Evolutionary conservation across 2,329 filamentous ascomycete genomes (phyloP).

Genomic region (Endocalyx cinctus): DNA sequence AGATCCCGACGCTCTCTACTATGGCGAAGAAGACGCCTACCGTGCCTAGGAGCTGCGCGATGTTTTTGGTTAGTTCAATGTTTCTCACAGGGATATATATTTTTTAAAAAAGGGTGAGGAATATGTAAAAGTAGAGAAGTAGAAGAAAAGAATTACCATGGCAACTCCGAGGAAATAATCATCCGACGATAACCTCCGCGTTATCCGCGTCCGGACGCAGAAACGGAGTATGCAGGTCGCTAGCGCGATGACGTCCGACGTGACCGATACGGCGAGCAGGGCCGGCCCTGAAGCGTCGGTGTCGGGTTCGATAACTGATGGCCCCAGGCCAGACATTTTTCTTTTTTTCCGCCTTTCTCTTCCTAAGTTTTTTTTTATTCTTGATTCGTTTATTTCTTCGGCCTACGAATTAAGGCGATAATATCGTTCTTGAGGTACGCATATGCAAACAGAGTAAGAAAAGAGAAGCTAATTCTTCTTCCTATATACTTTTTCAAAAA

Average conservation of each 20-base stretch:
- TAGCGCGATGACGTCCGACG: conserved; percentile 28
- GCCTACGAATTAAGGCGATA: too few relatives aligned
- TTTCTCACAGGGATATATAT: too few relatives aligned
- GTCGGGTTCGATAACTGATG: conserved; percentile 16
- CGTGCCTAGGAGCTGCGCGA: conserved; percentile 27
- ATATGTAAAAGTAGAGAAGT: neutral
- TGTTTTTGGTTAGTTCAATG: too few relatives aligned
- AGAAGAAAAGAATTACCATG: conserved; percentile 19
- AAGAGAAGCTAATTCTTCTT: too few relatives aligned
- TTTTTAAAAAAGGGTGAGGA: too few relatives aligned
- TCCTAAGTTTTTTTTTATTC: neutral
- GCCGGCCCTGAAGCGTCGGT: conserved; percentile 27
- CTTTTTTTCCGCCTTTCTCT: neutral
- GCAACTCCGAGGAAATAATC: conserved; percentile 31
- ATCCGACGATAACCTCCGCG: conserved; percentile 23
- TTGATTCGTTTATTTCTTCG: too few relatives aligned
- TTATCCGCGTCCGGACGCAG: conserved; percentile 22
- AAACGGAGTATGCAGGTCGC: conserved; percentile 29
- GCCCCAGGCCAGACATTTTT: conserved; percentile 11
- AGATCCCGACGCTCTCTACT: conserved; percentile 23
- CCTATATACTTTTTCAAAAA: too few relatives aligned
- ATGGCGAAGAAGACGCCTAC: conserved; percentile 31
- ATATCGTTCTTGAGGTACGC: too few relatives aligned
- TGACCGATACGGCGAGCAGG: conserved; percentile 31
- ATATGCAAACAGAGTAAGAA: too few relatives aligned